Percentiles rank a stretch among this genome's conserved stretches.
Evolutionary conservation across 371 early-diverging fungal species (phyloP).

Genomic region (Mucor plumbeus): DNA sequence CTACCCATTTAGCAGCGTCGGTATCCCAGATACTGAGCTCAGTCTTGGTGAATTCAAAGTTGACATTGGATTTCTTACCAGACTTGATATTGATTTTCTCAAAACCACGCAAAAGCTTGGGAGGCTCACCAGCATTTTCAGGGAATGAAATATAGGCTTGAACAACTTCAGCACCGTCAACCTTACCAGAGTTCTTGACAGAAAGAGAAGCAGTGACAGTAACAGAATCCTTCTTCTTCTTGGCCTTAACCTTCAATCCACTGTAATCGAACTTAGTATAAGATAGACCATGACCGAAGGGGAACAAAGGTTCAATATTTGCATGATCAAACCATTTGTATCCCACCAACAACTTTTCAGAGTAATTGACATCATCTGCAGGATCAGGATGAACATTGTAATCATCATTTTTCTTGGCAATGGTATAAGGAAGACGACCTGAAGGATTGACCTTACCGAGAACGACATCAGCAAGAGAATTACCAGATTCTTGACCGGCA

Average conservation of each 20-base stretch:
- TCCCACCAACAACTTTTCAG: conserved; percentile 59
- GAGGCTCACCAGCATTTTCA: conserved; percentile 49
- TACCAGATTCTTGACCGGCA: conserved; percentile 66
- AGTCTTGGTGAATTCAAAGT: conserved; percentile 38
- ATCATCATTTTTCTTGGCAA: conserved; percentile 44
- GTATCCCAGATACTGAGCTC: conserved; percentile 58
- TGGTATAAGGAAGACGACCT: conserved; percentile 66
- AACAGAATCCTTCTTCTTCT: conserved; percentile 2
- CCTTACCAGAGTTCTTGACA: conserved; percentile 54
- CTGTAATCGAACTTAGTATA: conserved; percentile 63
- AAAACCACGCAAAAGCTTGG: conserved; percentile 61
- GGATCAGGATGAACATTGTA: conserved; percentile 34
- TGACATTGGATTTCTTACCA: conserved; percentile 33
- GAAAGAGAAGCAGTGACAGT: conserved; percentile 38
- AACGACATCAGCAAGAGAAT: conserved; percentile 63
- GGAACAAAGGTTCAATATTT: conserved; percentile 53
- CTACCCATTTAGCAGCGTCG: conserved; percentile 37
- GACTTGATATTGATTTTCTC: conserved; percentile 50
- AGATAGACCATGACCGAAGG: conserved; percentile 70
- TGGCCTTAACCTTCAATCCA: conserved; percentile 26
- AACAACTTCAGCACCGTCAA: conserved; percentile 61
- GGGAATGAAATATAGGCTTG: conserved; percentile 65
- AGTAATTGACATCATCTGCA: conserved; percentile 36
- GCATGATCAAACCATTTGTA: conserved; percentile 59
- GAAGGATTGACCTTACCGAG: conserved; percentile 67